phyloP scores from a whole-genome alignment of 1,139 yeast species.

The Saccharomyces uvarum region DNA sequence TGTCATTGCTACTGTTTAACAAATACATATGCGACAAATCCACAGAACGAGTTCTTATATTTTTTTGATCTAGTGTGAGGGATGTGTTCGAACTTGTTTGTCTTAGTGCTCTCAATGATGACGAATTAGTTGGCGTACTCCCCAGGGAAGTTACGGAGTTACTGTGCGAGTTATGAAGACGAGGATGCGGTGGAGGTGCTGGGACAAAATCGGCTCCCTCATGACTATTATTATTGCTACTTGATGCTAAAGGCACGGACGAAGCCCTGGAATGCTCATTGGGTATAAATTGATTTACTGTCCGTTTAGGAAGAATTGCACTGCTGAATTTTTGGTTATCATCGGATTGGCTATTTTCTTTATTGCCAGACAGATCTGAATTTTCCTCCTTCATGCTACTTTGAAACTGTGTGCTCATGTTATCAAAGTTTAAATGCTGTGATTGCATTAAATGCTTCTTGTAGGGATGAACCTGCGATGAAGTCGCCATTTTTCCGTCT shows the following conservation, averaged over 20 bases:
- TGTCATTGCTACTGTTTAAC: conserved; percentile 29
- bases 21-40: conserved; percentile 37
- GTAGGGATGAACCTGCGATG: conserved; percentile 14
- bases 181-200: background rate
- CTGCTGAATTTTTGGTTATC: background rate
- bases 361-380: background rate
- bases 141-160: background rate
- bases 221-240: background rate
- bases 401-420: background rate
- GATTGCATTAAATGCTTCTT: conserved; percentile 13
- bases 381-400: background rate
- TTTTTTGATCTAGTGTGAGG: conserved; percentile 1
- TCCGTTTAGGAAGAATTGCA: background rate
- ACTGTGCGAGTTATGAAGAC: background rate
- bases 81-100: background rate
- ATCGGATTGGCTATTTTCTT: background rate
- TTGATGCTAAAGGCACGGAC: background rate
- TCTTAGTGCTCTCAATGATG: background rate
- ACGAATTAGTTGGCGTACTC: background rate
- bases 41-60: conserved; percentile 31
- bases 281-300: background rate
- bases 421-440: conserved; percentile 6
- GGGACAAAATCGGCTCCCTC: background rate
- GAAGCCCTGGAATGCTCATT: background rate
- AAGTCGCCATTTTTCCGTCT: background rate